Conservation (phyloP, 2,329 filamentous ascomycete genomes). For the Venturia nashicola region DNA sequence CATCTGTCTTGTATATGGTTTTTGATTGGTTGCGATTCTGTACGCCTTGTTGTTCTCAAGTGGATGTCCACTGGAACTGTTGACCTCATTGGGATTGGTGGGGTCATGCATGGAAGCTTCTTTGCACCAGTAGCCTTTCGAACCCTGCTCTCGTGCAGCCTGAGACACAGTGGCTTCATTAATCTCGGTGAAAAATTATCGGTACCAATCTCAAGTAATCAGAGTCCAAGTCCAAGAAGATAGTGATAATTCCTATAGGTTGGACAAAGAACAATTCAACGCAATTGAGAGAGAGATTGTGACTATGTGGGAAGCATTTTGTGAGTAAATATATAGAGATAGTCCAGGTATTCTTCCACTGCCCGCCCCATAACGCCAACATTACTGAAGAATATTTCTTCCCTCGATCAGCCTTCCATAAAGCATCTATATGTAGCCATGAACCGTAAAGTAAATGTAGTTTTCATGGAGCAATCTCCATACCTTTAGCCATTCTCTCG, state of each 20-base stretch:
- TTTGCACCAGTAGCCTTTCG: not conserved
- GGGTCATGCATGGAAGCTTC: not conserved
- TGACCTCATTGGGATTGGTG: not conserved
- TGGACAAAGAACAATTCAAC: too few species aligned
- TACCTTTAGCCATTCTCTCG: not conserved
- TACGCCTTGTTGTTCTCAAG: not conserved
- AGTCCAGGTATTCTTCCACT: not conserved
- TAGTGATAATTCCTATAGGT: too few species aligned
- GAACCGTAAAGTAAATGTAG: not conserved
- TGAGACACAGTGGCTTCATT: not conserved
- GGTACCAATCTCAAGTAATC: too few species aligned
- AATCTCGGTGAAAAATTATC: too few species aligned
- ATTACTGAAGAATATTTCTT: not conserved
- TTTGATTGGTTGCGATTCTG: not conserved
- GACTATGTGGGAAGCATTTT: not conserved
- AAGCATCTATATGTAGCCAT: not conserved
- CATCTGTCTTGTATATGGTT: not conserved
- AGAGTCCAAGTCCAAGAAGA: too few species aligned
- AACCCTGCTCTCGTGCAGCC: not conserved
- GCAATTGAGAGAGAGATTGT: not conserved
- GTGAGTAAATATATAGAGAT: not conserved
- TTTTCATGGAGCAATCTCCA: not conserved
- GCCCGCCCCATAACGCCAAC: not conserved
- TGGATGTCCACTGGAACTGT: not conserved
- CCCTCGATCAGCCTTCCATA: not conserved